These are phyloP conservation scores for Arachis monticola DNA, from an alignment of 331 rosid species.

Conservation along the genomic window DNA sequence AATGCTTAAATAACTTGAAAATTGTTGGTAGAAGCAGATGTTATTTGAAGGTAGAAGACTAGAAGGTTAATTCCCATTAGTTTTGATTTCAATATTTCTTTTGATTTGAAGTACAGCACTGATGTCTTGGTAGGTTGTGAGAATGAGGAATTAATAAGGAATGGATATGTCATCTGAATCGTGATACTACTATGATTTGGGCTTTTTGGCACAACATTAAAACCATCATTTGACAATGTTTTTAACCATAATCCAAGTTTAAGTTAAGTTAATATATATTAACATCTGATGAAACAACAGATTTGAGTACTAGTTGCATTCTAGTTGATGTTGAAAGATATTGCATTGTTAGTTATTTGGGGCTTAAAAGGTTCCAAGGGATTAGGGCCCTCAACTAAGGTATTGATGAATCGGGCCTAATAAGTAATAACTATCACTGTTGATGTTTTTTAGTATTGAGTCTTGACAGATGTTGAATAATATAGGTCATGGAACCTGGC, in stretches of 20 bases:
- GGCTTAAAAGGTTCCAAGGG: slow-evolving; percentile 13
- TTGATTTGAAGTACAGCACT: neutral
- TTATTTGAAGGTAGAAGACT: neutral
- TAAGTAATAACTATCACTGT: neutral
- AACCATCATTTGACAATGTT: slow-evolving; percentile 17
- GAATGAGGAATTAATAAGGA: neutral
- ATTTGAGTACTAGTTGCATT: slow-evolving; percentile 2
- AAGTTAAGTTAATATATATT: neutral
- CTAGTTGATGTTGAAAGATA: neutral
- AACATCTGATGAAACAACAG: neutral
- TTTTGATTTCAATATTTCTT: slow-evolving; percentile 14
- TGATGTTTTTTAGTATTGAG: slow-evolving; percentile 29
- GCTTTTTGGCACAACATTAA: neutral
- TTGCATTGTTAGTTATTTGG: neutral
- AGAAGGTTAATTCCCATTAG: neutral
- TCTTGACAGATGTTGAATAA: slow-evolving; percentile 42
- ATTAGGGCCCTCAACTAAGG: slow-evolving; percentile 11
- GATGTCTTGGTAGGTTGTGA: neutral
- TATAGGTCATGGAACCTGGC: slow-evolving; percentile 54
- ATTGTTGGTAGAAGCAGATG: neutral
- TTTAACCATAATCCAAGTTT: slow-evolving; percentile 13
- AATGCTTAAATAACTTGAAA: slow-evolving; percentile 3
- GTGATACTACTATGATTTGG: neutral
- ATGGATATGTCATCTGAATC: neutral
- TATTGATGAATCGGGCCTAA: slow-evolving; percentile 22